phyloP scores from a whole-genome alignment of 108 stramenopile genomes.

The Fragilaria crotonensis region DNA sequence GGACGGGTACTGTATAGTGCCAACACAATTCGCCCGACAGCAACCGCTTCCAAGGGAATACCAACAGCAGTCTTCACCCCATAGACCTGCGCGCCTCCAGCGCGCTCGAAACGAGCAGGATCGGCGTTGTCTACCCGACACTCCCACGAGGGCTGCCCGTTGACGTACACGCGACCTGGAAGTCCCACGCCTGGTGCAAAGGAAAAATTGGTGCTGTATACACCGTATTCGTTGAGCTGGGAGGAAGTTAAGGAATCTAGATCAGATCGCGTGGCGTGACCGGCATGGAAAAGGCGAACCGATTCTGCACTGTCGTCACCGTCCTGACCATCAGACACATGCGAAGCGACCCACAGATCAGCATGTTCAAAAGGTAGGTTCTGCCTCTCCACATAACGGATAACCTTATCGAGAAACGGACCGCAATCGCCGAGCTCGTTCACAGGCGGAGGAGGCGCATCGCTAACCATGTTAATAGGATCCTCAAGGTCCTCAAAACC shows the following conservation, averaged over 20 bases:
- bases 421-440: conserved; percentile 8
- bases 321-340: conserved; percentile 7
- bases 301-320: conserved; percentile 12
- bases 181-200: conserved; percentile 63
- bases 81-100: conserved; percentile 65
- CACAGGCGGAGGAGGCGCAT: neutral
- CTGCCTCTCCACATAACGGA: conserved; percentile 28
- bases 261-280: conserved; percentile 31
- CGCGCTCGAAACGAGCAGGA: conserved; percentile 47
- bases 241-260: conserved; percentile 12
- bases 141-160: conserved; percentile 48
- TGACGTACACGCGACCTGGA: conserved; percentile 60
- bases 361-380: conserved; percentile 60
- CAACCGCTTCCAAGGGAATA: conserved; percentile 40
- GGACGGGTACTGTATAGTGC: conserved; percentile 45
- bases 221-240: conserved; percentile 52
- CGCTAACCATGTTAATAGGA: conserved; percentile 3
- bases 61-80: conserved; percentile 66
- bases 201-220: conserved; percentile 63
- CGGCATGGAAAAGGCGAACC: conserved; percentile 39
- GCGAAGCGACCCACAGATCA: conserved; percentile 74
- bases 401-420: conserved; percentile 46
- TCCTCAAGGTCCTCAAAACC: conserved; percentile 21
- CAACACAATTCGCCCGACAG: conserved; percentile 61
- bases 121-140: conserved; percentile 26